A percentile compares a stretch with the other conserved stretches of the same genome.
phyloP scores from a whole-genome alignment of 352 stramenopile genomes.

The Phytopythium chamaehyphon region DNA sequence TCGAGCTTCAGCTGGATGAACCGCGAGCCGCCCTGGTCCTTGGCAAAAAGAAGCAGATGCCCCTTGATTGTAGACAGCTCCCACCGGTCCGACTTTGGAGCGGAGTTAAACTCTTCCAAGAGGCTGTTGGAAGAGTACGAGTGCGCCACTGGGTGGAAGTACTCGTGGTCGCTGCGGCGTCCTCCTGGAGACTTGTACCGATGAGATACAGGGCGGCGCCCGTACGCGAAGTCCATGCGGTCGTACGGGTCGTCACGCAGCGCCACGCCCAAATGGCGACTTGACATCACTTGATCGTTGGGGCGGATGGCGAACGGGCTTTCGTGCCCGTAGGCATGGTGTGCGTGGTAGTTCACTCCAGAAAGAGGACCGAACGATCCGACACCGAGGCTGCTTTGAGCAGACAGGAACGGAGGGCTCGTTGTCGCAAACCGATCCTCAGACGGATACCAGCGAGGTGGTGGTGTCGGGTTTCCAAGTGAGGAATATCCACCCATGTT shows the following conservation, averaged over 20 bases:
- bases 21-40: constrained; percentile 79
- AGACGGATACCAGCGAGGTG: constrained; percentile 1
- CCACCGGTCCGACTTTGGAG: constrained; percentile 76
- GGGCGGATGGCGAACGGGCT: neutral
- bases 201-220: constrained; percentile 9
- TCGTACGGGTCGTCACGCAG: constrained; percentile 3
- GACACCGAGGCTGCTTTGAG: neutral
- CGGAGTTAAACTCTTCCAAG: constrained; percentile 76
- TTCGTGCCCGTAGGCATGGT: neutral
- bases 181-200: constrained; percentile 21
- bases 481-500: no score
- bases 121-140: constrained; percentile 70
- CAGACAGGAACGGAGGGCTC: constrained; percentile 1
- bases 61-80: constrained; percentile 76
- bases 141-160: constrained; percentile 51
- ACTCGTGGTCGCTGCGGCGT: constrained; percentile 28
- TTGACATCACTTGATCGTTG: constrained; percentile 3
- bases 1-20: constrained; percentile 90
- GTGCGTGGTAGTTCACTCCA: neutral
- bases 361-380: neutral
- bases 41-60: constrained; percentile 82
- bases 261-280: neutral
- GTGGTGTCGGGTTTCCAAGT: neutral
- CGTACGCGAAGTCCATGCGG: constrained; percentile 1
- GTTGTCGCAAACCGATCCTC: neutral